phyloP scores from a whole-genome alignment of 2,329 filamentous ascomycete genomes.

The Penicillium concentricum region DNA sequence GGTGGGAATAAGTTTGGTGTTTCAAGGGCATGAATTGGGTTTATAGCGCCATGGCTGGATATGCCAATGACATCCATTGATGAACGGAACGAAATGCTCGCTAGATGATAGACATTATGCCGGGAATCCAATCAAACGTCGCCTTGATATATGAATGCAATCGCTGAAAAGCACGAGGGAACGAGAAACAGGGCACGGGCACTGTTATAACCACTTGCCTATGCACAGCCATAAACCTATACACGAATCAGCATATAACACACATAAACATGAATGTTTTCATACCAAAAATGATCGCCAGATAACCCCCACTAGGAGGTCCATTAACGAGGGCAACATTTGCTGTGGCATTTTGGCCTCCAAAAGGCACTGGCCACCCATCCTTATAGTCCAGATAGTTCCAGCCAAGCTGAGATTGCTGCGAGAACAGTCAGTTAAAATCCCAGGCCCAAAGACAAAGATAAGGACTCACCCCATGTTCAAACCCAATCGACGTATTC shows the following conservation, averaged over 20 bases:
- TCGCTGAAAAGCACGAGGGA: constrained; percentile 1
- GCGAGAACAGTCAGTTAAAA: neutral
- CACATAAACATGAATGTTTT: neutral
- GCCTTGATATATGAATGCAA: constrained; percentile 7
- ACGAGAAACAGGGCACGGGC: neutral
- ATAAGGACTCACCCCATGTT: constrained; percentile 22
- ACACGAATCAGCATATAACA: neutral
- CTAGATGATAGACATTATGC: neutral
- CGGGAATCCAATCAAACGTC: constrained; percentile 1
- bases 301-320: constrained; percentile 8
- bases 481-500: constrained; percentile 34
- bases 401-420: constrained; percentile 41
- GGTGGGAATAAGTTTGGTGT: constrained; percentile 33
- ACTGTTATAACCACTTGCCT: constrained; percentile 9
- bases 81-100: neutral
- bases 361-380: constrained; percentile 36
- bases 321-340: neutral
- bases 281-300: constrained; percentile 10
- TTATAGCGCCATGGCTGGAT: neutral
- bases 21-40: neutral
- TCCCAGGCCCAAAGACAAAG: neutral
- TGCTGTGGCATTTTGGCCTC: neutral
- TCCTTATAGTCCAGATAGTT: constrained; percentile 38
- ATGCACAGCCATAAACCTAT: constrained; percentile 18
- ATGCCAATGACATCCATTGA: neutral